Conservation (phyloP, 2,329 filamentous ascomycete genomes). For the Spiromastix sp. region DNA sequence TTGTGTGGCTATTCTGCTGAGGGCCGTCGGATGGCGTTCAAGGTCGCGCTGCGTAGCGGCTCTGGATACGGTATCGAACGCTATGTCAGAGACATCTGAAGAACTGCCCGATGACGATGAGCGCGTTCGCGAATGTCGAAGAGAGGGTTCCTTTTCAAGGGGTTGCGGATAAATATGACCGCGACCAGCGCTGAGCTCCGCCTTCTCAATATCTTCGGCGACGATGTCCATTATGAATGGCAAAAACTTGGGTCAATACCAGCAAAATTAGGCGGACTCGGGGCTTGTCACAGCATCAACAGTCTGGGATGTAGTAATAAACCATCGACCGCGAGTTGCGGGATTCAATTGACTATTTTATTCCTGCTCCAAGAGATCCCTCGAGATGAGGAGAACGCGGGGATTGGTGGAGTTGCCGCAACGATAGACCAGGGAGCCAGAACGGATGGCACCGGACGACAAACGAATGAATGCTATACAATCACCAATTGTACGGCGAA, state of each 20-base stretch:
- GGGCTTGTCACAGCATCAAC: no score
- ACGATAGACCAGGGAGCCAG: no score
- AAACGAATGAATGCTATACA: no score
- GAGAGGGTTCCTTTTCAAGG: conserved; percentile 4
- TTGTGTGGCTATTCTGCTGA: conserved; percentile 32
- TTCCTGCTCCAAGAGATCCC: background rate
- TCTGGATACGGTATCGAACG: conserved; percentile 18
- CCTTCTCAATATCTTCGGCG: conserved; percentile 28
- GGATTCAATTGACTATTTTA: background rate
- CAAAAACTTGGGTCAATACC: no score
- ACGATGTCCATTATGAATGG: conserved; percentile 24
- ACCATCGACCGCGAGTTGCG: no score
- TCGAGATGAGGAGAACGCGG: background rate
- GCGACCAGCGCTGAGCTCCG: conserved; percentile 19
- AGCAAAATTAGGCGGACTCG: no score
- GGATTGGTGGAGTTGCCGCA: no score
- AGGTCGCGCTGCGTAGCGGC: conserved; percentile 24
- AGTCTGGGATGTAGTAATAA: no score
- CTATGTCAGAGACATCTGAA: conserved; percentile 16
- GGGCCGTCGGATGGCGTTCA: conserved; percentile 27
- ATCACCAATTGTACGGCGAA: no score
- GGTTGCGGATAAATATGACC: conserved; percentile 7
- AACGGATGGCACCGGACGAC: no score
- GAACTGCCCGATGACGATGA: conserved; percentile 15
- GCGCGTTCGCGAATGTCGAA: conserved; percentile 7